Conservation (phyloP, 306 rosid genomes). For the Medicago lupulina region DNA sequence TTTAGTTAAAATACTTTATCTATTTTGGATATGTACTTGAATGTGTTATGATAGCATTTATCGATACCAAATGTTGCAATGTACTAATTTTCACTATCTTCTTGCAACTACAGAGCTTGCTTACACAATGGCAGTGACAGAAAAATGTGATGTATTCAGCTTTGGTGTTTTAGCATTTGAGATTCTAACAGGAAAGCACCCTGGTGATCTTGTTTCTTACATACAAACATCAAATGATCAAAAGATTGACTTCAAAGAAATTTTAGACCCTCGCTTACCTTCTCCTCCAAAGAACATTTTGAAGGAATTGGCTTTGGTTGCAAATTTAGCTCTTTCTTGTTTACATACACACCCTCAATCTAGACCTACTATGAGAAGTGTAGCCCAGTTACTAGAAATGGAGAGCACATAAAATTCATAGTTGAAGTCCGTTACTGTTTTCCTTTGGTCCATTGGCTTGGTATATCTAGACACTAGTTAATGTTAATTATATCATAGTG, state of each 20-base stretch:
- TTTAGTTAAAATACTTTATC: too few relatives aligned
- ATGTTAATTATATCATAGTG: not conserved
- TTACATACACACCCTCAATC: constrained; percentile 34
- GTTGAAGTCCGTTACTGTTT: not conserved
- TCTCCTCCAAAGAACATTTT: not conserved
- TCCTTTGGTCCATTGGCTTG: not conserved
- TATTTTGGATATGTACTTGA: too few relatives aligned
- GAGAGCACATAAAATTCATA: not conserved
- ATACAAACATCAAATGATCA: constrained; percentile 26
- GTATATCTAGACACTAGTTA: not conserved
- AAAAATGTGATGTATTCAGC: constrained; percentile 52
- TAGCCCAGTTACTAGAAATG: constrained; percentile 38
- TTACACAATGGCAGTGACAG: constrained; percentile 44
- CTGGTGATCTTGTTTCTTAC: constrained; percentile 49
- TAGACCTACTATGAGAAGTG: constrained; percentile 46
- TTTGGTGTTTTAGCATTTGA: constrained; percentile 49
- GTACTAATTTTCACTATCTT: not conserved
- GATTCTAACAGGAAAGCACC: constrained; percentile 46
- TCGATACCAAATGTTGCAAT: not conserved
- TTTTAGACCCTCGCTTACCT: constrained; percentile 43
- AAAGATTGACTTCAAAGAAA: constrained; percentile 33
- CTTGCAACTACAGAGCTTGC: constrained; percentile 42
- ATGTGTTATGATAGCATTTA: too few relatives aligned
- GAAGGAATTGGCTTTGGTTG: constrained; percentile 36
- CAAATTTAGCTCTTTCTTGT: constrained; percentile 39